phyloP scores from a whole-genome alignment of 768 basidiomycete species.

The Hysterangium stoloniferum region DNA sequence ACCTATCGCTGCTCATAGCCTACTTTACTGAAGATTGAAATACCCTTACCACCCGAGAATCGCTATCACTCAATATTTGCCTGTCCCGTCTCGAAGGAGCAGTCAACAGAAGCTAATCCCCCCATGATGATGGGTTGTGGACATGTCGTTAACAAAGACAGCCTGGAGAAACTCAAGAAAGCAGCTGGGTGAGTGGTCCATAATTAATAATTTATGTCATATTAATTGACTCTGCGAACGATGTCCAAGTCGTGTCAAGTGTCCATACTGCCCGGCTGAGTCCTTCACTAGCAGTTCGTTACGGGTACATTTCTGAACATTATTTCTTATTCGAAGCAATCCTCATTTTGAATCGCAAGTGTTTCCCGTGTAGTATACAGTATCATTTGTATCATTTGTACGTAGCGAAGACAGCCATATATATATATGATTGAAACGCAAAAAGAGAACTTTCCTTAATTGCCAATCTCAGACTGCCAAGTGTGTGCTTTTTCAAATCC shows the following conservation, averaged over 20 bases:
- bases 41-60: slow-evolving; percentile 77
- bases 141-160: slow-evolving; percentile 91
- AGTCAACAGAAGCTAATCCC: slow-evolving; percentile 86
- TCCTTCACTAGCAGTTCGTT: slow-evolving; percentile 49
- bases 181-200: slow-evolving; percentile 59
- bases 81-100: slow-evolving; percentile 97
- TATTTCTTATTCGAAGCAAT: background rate
- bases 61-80: slow-evolving; percentile 96
- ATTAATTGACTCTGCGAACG: background rate
- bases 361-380: background rate
- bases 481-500: slow-evolving; percentile 87
- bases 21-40: slow-evolving; percentile 66
- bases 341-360: background rate
- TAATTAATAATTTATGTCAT: slow-evolving; percentile 9
- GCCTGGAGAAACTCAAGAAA: slow-evolving; percentile 83
- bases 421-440: background rate
- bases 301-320: slow-evolving; percentile 56
- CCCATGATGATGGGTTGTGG: slow-evolving; percentile 98
- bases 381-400: too few relatives aligned
- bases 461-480: slow-evolving; percentile 81
- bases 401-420: too few relatives aligned
- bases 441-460: background rate
- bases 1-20: slow-evolving; percentile 13
- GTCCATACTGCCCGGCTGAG: slow-evolving; percentile 92
- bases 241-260: slow-evolving; percentile 73